phyloP scores from a whole-genome alignment of 495 filamentous ascomycete species.

The Acidiella bohemica region DNA sequence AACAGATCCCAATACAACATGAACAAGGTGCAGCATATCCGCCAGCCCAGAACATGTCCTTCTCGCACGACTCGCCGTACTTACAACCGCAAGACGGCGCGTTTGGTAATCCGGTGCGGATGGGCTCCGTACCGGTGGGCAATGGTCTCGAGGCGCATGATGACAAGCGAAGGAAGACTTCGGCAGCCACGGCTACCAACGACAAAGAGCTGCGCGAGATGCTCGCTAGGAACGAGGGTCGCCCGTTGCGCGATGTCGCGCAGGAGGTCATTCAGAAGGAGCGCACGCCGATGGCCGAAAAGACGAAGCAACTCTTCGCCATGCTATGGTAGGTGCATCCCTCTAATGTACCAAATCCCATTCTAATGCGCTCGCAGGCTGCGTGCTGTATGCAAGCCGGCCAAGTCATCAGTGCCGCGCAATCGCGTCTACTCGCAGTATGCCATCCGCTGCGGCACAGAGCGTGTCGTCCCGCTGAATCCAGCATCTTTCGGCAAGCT shows the following conservation, averaged over 20 bases:
- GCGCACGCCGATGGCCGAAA: slow-evolving; percentile 72
- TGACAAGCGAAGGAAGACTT: slow-evolving; percentile 51
- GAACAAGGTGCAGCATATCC: slow-evolving; percentile 1
- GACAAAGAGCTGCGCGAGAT: slow-evolving; percentile 84
- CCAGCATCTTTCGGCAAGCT: slow-evolving; percentile 96
- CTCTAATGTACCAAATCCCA: too few relatives aligned
- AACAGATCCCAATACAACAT: slow-evolving; percentile 2
- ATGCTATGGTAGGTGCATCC: slow-evolving; percentile 94
- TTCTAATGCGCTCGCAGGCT: too few relatives aligned
- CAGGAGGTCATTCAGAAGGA: slow-evolving; percentile 60
- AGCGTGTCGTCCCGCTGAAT: slow-evolving; percentile 84
- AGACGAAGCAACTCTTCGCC: slow-evolving; percentile 91
- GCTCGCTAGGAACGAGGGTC: slow-evolving; percentile 59
- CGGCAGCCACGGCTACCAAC: slow-evolving; percentile 65
- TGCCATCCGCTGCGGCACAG: slow-evolving; percentile 74
- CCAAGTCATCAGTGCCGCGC: slow-evolving; percentile 72
- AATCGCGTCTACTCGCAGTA: slow-evolving; percentile 91
- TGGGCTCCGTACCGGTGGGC: slow-evolving; percentile 12
- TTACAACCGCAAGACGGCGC: slow-evolving; percentile 4
- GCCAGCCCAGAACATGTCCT: slow-evolving; percentile 2
- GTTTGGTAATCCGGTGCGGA: slow-evolving; percentile 4
- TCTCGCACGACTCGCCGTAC: slow-evolving; percentile 7
- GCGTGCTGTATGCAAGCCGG: slow-evolving; percentile 63
- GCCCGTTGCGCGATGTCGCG: slow-evolving; percentile 69
- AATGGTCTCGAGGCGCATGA: slow-evolving; percentile 36